Evolutionary conservation across 2,329 filamentous ascomycete genomes (phyloP), one percentile per base, ranked within the genome.

Genomic region (Achaetomium macrosporum): DNA sequence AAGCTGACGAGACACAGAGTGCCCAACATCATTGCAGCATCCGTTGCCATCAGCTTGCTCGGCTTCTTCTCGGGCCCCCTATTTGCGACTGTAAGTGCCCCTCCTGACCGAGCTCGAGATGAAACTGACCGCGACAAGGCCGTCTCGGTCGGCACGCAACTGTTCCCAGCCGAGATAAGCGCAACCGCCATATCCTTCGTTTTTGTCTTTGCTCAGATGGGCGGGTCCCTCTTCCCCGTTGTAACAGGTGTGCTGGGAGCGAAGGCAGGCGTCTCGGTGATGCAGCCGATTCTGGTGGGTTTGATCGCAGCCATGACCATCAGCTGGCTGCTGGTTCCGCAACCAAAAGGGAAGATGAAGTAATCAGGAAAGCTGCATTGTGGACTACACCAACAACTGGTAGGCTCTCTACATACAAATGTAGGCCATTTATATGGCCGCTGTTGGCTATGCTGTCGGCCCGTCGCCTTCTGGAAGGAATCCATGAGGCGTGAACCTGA

Each of bases 21-120:
- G 0, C 71, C 71, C 0, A 72, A 70, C 20, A 72, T 74, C 36
- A 66, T 79, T 11, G 74, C 72, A 0, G 77, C 77, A 12, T 76
- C 78, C 0, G 74, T 81, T 0, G 74, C 76, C 0, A 72, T 82
- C 51, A 78, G 73, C 50, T 61, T 82, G 0, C 62, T 83, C 2
- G 79, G 79, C 0, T 79, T 83, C 64, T 79, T 83, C 55, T 75
- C 74, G 1, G 81, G 80, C 0, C 80, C 79, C 0, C 72, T 81
- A 19, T 84, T 83, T 56, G 76, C 79, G 1, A 77, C 77, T 0
- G 79, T 77, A 54, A 57, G 72, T 64, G 3, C 2, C 19, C 5
- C 11, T 13, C 19, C 1, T 17, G 37, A 29, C 25, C 47, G n/a
- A 35, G 31, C 11, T 25, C 19, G 19, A 33, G 19, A 8, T 19